A percentile compares a stretch with the other conserved stretches of the same genome.
These are phyloP conservation scores for Hagleromyces aurorensis DNA, from an alignment of 805 yeast species.

Conservation along the genomic window DNA sequence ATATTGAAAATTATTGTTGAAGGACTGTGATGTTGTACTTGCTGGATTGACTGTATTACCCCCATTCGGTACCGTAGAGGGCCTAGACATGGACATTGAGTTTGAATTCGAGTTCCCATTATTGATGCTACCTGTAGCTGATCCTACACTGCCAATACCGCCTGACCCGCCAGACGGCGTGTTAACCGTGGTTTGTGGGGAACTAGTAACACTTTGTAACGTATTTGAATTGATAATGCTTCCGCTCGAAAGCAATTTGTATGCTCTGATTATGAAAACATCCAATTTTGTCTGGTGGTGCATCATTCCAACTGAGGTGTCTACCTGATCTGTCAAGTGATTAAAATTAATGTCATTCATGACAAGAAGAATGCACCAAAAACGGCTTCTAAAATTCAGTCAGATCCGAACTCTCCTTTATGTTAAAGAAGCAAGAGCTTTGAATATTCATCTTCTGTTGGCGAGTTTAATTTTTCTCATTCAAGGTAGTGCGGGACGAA, in stretches of 20 bases:
- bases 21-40: conserved; percentile 3
- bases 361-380: no score
- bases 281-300: conserved; percentile 22
- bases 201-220: conserved; percentile 13
- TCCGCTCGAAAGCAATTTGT: conserved; percentile 14
- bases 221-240: conserved; percentile 14
- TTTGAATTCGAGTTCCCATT: no score
- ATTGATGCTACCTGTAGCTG: no score
- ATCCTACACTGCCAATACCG: no score
- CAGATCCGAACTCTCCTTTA: no score
- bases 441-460: no score
- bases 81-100: not conserved
- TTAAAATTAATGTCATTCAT: conserved; percentile 18
- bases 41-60: conserved; percentile 1
- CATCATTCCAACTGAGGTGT: conserved; percentile 11
- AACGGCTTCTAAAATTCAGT: no score
- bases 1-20: conserved; percentile 4
- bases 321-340: conserved; percentile 11
- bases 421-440: no score
- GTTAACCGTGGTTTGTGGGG: conserved; percentile 21
- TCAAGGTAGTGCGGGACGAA: no score
- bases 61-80: not conserved
- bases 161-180: conserved; percentile 15
- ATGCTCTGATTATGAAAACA: conserved; percentile 20
- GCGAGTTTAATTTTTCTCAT: no score